These are phyloP conservation scores for Coffea eugenioides DNA, from an alignment of 257 asterid species.

Conservation along the genomic window DNA sequence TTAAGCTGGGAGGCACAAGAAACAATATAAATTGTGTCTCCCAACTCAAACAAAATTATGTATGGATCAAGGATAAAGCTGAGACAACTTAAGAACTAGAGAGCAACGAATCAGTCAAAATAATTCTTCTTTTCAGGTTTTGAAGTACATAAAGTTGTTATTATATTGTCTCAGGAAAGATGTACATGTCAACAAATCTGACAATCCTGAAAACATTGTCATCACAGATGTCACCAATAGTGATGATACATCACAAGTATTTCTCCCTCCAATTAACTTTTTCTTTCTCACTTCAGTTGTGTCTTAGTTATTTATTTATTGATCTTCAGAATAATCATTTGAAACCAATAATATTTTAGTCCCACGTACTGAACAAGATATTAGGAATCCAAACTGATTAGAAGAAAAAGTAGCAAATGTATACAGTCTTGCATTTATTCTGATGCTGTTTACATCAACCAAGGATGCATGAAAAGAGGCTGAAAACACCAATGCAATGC, in stretches of 20 bases:
- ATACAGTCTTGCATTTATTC: background rate
- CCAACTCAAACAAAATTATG: background rate
- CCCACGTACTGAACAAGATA: background rate
- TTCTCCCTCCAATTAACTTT: background rate
- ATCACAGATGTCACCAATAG: background rate
- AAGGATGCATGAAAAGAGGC: background rate
- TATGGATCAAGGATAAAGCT: background rate
- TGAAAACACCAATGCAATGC: slow-evolving; percentile 1
- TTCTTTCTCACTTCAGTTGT: background rate
- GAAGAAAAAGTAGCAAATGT: background rate
- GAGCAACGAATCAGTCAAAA: background rate
- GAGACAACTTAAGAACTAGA: background rate
- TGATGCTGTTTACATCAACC: background rate
- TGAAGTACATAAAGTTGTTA: background rate
- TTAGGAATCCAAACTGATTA: background rate
- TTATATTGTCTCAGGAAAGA: background rate
- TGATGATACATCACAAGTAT: background rate
- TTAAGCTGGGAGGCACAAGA: background rate
- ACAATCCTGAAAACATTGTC: background rate
- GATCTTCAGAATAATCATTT: background rate
- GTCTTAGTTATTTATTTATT: background rate
- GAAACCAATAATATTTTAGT: background rate
- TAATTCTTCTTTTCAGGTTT: background rate
- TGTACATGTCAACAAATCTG: background rate
- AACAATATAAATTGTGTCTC: background rate